These are phyloP conservation scores for Juglanconis oblonga DNA, from an alignment of 2,329 filamentous ascomycete species.

Conservation along the genomic window DNA sequence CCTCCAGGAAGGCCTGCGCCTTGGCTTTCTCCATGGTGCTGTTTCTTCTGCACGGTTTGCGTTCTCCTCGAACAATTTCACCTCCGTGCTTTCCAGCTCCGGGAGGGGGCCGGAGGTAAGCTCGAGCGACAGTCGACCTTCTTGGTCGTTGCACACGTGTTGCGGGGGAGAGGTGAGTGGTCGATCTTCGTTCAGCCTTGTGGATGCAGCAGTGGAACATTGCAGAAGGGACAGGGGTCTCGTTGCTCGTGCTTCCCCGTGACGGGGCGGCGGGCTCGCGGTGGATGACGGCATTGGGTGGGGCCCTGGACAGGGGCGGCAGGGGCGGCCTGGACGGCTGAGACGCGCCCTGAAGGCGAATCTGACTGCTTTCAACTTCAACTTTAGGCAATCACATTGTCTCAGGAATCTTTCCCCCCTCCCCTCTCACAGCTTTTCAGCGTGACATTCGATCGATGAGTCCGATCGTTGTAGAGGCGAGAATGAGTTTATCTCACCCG, in stretches of 20 bases:
- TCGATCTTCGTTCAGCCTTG: constrained; percentile 9
- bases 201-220: not conserved
- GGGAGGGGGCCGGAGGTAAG: not conserved
- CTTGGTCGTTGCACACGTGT: not conserved
- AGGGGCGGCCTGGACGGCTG: not conserved
- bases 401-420: not conserved
- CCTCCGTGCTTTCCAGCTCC: not conserved
- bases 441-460: not conserved
- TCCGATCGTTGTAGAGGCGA: not conserved
- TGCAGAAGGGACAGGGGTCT: not conserved
- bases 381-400: not conserved
- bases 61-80: not conserved
- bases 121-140: not conserved
- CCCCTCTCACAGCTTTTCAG: not conserved
- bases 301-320: not conserved
- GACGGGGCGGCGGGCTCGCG: constrained; percentile 18
- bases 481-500: not conserved
- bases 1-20: constrained; percentile 55
- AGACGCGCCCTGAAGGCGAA: not conserved
- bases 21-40: constrained; percentile 45
- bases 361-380: not conserved
- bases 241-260: constrained; percentile 3
- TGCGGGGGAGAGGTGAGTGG: not conserved
- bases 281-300: constrained; percentile 14
- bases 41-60: not conserved